Conservation (phyloP, 2,329 filamentous ascomycete species). For the Alternaria sp. region DNA sequence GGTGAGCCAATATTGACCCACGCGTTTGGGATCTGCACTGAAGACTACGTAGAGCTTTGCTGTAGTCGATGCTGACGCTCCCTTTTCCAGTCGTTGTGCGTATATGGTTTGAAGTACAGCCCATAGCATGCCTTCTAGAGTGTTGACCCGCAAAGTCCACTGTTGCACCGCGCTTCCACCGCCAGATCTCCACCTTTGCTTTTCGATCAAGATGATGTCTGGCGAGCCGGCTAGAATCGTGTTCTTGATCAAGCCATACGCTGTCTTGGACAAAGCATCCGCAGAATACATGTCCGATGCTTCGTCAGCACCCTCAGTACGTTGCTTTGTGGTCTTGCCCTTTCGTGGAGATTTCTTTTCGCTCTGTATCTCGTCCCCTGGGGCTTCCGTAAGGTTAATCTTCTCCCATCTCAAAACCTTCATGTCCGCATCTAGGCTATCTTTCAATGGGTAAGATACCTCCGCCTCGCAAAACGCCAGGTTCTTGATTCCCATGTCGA, state of each 20-base stretch:
- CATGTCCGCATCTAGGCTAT: constrained; percentile 25
- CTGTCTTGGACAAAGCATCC: constrained; percentile 59
- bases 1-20: constrained; percentile 46
- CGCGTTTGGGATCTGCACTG: constrained; percentile 47
- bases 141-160: constrained; percentile 84
- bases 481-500: constrained; percentile 86
- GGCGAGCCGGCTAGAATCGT: constrained; percentile 62
- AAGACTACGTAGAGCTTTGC: constrained; percentile 22
- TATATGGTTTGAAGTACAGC: constrained; percentile 55
- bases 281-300: constrained; percentile 58
- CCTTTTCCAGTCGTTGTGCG: neutral
- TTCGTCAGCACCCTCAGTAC: constrained; percentile 1
- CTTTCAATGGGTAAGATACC: constrained; percentile 27
- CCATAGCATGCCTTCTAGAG: constrained; percentile 82
- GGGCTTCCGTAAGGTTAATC: constrained; percentile 30
- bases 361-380: neutral
- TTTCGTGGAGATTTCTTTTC: neutral
- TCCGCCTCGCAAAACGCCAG: constrained; percentile 73
- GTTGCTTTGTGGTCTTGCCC: neutral
- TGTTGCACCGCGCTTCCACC: constrained; percentile 71
- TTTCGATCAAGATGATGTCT: constrained; percentile 73
- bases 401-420: constrained; percentile 38
- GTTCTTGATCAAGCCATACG: constrained; percentile 60
- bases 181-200: constrained; percentile 69
- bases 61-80: neutral